These are phyloP conservation scores for Orbilia blumenaviensis DNA, from an alignment of 2,329 filamentous ascomycete species.

Conservation along the genomic window DNA sequence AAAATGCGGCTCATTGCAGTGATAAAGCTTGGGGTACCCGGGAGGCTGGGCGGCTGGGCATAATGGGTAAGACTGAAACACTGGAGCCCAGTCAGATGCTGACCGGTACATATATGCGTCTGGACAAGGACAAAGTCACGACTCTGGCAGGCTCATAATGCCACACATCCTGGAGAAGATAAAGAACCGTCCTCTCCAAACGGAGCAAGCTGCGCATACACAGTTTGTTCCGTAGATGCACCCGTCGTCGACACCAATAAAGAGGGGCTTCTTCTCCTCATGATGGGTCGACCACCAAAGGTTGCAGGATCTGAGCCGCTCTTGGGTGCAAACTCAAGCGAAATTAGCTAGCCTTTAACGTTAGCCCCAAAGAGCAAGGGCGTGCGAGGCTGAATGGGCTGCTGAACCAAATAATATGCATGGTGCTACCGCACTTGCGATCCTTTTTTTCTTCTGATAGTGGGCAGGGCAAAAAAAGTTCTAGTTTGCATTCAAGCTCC, in stretches of 20 bases:
- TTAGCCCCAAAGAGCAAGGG: constrained; percentile 12
- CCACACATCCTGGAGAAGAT: neutral
- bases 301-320: constrained; percentile 39
- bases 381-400: constrained; percentile 47
- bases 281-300: neutral
- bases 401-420: constrained; percentile 7
- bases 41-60: constrained; percentile 3
- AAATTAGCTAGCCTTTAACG: constrained; percentile 43
- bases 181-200: no score
- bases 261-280: neutral
- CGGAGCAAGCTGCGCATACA: no score
- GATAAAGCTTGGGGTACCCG: constrained; percentile 3
- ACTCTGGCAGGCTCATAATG: neutral
- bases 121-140: neutral
- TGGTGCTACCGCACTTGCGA: constrained; percentile 28
- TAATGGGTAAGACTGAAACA: constrained; percentile 3
- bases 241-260: neutral
- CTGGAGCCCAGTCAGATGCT: neutral
- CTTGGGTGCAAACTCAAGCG: constrained; percentile 21
- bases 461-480: neutral
- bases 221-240: no score
- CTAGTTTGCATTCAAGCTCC: neutral
- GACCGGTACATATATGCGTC: neutral
- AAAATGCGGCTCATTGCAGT: constrained; percentile 36
- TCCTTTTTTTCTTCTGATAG: constrained; percentile 19